Evolutionary conservation across 345 rosid species (phyloP), one percentile per base, ranked within the genome.

Genomic region (Eutrema heterophyllum): DNA sequence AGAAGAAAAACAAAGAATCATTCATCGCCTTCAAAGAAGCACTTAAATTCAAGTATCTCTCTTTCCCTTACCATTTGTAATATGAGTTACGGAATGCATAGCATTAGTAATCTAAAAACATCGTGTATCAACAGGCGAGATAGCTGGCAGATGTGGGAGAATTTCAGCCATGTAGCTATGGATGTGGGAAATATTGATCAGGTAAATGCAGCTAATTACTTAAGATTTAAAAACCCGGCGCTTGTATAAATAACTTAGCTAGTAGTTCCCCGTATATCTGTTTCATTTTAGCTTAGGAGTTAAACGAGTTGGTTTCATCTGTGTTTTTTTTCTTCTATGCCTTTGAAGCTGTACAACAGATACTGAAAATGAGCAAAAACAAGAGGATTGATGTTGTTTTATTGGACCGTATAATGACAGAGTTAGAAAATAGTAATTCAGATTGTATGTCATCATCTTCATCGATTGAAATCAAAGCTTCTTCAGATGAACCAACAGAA

Each of bases 91-190:
- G 18, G 57, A 49, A 40, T 32, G 14, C 43, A 36, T 36, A 26
- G 55, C 9, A 50, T 65, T 9, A 26, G 1, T 48, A 75, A 39
- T 40, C 50, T 8, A 53, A 49, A 29, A 53, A 26, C 21, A 24
- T 57, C 10, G 54, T 65, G 69, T 81, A 56, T 33, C 78, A 76
- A 78, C 88, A 95, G 97, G 73, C 88, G 97, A 55, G 87, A 90
- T 74, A 91, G 92, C 84, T 95, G 99, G 97, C 93, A 89, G 80
- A 72, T 95, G 83, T 95, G 97, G 97, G 96, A 88, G 74, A 88
- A 89, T 80, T 95, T 81, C 75, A 77, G 97, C 77, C 86, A 88
- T 58, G 97, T 89, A 64, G 93, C 97, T 73, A 63, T 87, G 82
- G 97, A 95, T 70, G 93, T 92, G n/a, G 97, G 90, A 69, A 90